Evolutionary conservation across 1,284 basidiomycete species (phyloP).

Genomic region (Leccinum solheimii): DNA sequence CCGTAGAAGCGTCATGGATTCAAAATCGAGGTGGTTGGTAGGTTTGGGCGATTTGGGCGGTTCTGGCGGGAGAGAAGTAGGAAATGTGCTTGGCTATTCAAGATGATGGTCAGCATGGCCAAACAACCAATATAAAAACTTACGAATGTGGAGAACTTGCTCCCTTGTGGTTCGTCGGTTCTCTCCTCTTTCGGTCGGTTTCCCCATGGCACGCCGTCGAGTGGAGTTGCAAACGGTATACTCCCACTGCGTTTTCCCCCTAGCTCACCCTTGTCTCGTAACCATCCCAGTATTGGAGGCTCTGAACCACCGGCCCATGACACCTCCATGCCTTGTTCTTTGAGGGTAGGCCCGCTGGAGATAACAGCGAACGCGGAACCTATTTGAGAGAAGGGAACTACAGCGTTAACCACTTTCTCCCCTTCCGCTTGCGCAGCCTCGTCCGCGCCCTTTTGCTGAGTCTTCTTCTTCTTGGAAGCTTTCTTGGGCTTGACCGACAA

Average conservation of each 20-base stretch:
- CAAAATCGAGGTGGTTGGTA: conserved; percentile 55
- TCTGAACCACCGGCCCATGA: conserved; percentile 72
- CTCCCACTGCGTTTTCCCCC: conserved; percentile 30
- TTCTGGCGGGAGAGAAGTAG: conserved; percentile 22
- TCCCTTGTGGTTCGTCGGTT: conserved; percentile 6
- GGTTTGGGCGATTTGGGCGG: conserved; percentile 29
- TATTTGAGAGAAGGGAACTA: conserved; percentile 73
- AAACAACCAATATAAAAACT: conserved; percentile 5
- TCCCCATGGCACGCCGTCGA: background rate
- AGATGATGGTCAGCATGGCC: conserved; percentile 3
- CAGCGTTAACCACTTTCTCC: conserved; percentile 64
- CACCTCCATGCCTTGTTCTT: conserved; percentile 53
- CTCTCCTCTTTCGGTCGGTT: background rate
- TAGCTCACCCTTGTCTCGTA: conserved; percentile 69
- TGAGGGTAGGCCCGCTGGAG: conserved; percentile 45
- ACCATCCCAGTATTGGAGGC: conserved; percentile 73
- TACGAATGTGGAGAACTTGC: conserved; percentile 35
- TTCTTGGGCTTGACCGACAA: conserved; percentile 57
- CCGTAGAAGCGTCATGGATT: conserved; percentile 78
- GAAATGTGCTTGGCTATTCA: conserved; percentile 26
- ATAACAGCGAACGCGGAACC: conserved; percentile 72
- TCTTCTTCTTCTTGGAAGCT: conserved; percentile 27
- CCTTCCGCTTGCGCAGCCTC: conserved; percentile 42
- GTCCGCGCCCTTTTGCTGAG: conserved; percentile 6
- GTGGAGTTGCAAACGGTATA: background rate